Evolutionary conservation across 768 basidiomycete genomes (phyloP), one percentile per base, ranked within the genome.

Genomic region (Pholiota conissans): DNA sequence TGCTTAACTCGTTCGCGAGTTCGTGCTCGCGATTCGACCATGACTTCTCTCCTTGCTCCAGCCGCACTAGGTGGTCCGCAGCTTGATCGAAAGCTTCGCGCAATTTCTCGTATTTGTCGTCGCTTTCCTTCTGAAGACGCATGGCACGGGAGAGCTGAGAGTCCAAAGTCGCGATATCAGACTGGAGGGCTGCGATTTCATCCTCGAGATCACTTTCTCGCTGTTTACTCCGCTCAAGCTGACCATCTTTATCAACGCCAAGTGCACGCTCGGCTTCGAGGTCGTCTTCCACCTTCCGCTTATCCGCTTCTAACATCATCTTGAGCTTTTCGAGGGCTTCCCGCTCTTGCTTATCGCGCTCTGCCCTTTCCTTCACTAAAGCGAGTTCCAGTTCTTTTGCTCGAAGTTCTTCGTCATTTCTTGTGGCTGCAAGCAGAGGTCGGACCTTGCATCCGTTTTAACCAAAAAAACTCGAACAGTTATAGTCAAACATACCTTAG

Each of bases 361-460:
- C 93, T 0, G 93, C 93, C 7, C 90, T 79, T 66, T 97, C 94
- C 67, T 87, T 90, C 53, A 86, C 82, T 48, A 94, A 74, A 1
- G 82, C 76, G 11, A 98, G 76, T 66, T 99, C 97, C 1, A 86
- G 79, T 54, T 94, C 91, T 70, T 96, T 96, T 71, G 84, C 82
- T 14, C 90, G 82, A 5, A 98, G 81, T 68, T 96, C 96, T 37
- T 95, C 94, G 66, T 98, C 96, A 61, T 86, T 90, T 16, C 94
- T 80, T 1, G 96, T 96, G 0, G 95, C 95, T 20, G 93, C 93
- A 28, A 99, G 81, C 13, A 98, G 71, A 0, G 97, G 97, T 30
- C 95, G 90, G 18, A 99, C 87, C 90, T 91, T 55, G 9, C n/a
- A 46, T 20, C 55, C 6, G 37, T 16, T 9, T 42, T 55, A 57